phyloP scores from a whole-genome alignment of 345 rosid genomes.

The Ceriops tagal region DNA sequence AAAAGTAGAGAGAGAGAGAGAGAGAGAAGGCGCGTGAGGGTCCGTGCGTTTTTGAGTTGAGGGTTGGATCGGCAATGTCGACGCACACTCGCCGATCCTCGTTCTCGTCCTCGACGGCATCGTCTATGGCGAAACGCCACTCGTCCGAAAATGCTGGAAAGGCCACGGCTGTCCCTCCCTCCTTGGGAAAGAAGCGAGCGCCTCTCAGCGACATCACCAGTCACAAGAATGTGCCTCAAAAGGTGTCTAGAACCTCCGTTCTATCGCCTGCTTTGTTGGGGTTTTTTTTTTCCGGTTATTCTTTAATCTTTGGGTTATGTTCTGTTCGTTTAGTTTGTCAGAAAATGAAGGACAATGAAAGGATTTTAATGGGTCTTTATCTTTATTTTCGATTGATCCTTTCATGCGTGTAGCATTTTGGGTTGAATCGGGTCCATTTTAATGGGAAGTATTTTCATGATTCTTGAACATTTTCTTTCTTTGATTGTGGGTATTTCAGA shows the following conservation, averaged over 20 bases:
- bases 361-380: background rate
- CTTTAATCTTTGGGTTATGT: background rate
- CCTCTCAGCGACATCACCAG: conserved; percentile 80
- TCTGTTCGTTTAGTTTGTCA: conserved; percentile 3
- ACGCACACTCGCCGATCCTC: conserved; percentile 39
- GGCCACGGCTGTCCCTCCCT: conserved; percentile 32
- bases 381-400: background rate
- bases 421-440: background rate
- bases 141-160: conserved; percentile 45
- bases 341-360: conserved; percentile 1
- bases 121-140: conserved; percentile 46
- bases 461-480: too few species aligned
- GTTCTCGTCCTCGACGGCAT: conserved; percentile 44
- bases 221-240: conserved; percentile 38
- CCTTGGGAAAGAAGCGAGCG: conserved; percentile 64
- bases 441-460: background rate
- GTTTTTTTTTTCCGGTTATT: background rate
- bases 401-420: background rate
- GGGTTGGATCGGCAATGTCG: conserved; percentile 19
- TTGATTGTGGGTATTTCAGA: too few species aligned
- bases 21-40: background rate
- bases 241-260: conserved; percentile 34
- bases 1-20: background rate
- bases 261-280: conserved; percentile 57
- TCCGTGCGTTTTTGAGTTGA: background rate